phyloP scores from a whole-genome alignment of 2,329 filamentous ascomycete species.

The Mycosphaerelloides madeirae region DNA sequence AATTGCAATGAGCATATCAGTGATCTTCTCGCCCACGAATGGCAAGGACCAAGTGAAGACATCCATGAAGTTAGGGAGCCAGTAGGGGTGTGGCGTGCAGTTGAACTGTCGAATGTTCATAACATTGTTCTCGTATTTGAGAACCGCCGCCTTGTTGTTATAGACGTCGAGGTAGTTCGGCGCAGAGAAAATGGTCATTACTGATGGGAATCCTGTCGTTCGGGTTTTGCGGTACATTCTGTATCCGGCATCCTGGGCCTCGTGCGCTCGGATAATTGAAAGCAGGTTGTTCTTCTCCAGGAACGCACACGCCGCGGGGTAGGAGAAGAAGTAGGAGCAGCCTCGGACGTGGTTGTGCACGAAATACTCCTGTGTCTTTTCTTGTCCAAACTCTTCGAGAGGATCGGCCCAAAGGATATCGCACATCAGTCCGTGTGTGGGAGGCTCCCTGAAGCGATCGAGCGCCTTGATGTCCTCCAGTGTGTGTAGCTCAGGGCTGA shows the following conservation, averaged over 20 bases:
- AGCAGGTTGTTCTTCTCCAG: conserved; percentile 98
- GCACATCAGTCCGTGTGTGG: conserved; percentile 97
- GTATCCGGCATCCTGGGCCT: conserved; percentile 97
- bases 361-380: conserved; percentile 97
- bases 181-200: conserved; percentile 99
- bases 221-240: conserved; percentile 98
- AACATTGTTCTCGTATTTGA: conserved; percentile 99
- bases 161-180: conserved; percentile 99
- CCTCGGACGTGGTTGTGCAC: conserved; percentile 97
- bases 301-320: conserved; percentile 93
- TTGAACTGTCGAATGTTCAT: conserved; percentile 99
- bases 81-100: conserved; percentile 98
- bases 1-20: conserved; percentile 98
- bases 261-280: conserved; percentile 94
- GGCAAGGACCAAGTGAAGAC: conserved; percentile 99
- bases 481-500: conserved; percentile 93
- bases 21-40: conserved; percentile 97
- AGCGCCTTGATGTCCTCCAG: conserved; percentile 96
- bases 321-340: conserved; percentile 99
- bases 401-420: conserved; percentile 99
- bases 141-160: conserved; percentile 98
- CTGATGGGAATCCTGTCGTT: conserved; percentile 95
- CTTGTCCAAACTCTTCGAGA: conserved; percentile 95
- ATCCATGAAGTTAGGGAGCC: conserved; percentile 99
- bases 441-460: conserved; percentile 94